Percentiles rank a stretch among this genome's conserved stretches.
Conservation (phyloP, 1,284 basidiomycete genomes). For the Boletus chippewaensis region DNA sequence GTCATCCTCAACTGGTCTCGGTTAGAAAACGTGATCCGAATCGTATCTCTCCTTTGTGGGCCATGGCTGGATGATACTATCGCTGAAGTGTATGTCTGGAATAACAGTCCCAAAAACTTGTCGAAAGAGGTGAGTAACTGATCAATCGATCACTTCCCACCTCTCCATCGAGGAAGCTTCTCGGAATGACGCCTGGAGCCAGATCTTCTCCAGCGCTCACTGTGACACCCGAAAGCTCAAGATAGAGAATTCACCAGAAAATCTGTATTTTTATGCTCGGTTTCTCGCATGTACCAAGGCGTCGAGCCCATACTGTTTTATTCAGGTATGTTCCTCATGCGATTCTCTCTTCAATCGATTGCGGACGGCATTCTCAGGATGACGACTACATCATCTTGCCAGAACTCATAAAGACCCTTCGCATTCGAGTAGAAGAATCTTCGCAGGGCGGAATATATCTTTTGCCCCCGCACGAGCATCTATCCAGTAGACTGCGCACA, state of each 20-base stretch:
- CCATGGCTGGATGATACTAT: slow-evolving; percentile 44
- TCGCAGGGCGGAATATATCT: slow-evolving; percentile 41
- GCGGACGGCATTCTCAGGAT: slow-evolving; percentile 38
- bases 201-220: slow-evolving; percentile 44
- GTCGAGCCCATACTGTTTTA: slow-evolving; percentile 51
- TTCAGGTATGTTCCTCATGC: slow-evolving; percentile 41
- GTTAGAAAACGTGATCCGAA: slow-evolving; percentile 51
- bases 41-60: slow-evolving; percentile 47
- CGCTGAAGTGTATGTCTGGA: slow-evolving; percentile 53
- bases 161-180: background rate
- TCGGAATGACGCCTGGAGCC: background rate
- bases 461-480: slow-evolving; percentile 54
- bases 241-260: slow-evolving; percentile 53
- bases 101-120: slow-evolving; percentile 48
- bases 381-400: slow-evolving; percentile 61
- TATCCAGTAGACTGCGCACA: slow-evolving; percentile 44
- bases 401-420: slow-evolving; percentile 47
- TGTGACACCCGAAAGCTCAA: slow-evolving; percentile 43
- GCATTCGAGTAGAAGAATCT: slow-evolving; percentile 33
- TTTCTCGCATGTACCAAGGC: slow-evolving; percentile 53
- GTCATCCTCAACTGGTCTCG: slow-evolving; percentile 63
- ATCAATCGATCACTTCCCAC: background rate
- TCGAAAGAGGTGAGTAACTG: slow-evolving; percentile 33
- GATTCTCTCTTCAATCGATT: background rate
- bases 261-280: slow-evolving; percentile 60